These are phyloP conservation scores for Jamesozyma lodderae DNA, from an alignment of 805 yeast species.

Conservation along the genomic window DNA sequence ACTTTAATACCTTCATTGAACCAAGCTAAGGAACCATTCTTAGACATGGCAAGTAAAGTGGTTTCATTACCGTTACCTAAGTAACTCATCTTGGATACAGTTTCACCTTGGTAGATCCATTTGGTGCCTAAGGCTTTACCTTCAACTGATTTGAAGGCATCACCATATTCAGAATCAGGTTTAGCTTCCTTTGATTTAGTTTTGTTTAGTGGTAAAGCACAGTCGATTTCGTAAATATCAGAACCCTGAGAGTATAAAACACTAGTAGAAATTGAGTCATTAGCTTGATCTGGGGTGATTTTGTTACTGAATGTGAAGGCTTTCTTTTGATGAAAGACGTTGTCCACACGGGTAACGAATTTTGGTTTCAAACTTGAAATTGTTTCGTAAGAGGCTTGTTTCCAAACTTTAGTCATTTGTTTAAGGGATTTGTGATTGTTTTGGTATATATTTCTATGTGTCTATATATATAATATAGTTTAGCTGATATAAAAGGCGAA, in stretches of 20 bases:
- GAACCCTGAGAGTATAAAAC: conserved; percentile 23
- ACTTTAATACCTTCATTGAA: conserved; percentile 20
- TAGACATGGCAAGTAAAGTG: conserved; percentile 21
- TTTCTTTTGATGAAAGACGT: conserved; percentile 14
- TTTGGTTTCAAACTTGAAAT: conserved; percentile 30
- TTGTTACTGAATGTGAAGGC: conserved; percentile 18
- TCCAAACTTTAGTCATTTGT: conserved; percentile 7
- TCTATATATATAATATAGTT: neutral
- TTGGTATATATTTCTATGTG: neutral
- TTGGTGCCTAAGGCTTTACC: conserved; percentile 9
- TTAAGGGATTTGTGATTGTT: too few species aligned
- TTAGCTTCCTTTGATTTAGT: conserved; percentile 15
- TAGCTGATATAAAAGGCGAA: neutral
- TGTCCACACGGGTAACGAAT: conserved; percentile 26
- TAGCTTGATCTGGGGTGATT: conserved; percentile 20
- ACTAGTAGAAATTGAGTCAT: conserved; percentile 17
- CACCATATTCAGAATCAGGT: conserved; percentile 58
- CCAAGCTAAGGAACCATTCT: conserved; percentile 26
- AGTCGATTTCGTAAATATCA: conserved; percentile 22
- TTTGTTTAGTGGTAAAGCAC: conserved; percentile 18
- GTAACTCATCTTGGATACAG: conserved; percentile 16
- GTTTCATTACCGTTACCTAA: conserved; percentile 31
- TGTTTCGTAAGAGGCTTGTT: conserved; percentile 50
- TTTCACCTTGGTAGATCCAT: conserved; percentile 23
- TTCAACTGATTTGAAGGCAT: conserved; percentile 47